Evolutionary conservation across 139 green algal genomes (phyloP), one percentile per base, ranked within the genome.

Genomic region (Chlorella sp.): DNA sequence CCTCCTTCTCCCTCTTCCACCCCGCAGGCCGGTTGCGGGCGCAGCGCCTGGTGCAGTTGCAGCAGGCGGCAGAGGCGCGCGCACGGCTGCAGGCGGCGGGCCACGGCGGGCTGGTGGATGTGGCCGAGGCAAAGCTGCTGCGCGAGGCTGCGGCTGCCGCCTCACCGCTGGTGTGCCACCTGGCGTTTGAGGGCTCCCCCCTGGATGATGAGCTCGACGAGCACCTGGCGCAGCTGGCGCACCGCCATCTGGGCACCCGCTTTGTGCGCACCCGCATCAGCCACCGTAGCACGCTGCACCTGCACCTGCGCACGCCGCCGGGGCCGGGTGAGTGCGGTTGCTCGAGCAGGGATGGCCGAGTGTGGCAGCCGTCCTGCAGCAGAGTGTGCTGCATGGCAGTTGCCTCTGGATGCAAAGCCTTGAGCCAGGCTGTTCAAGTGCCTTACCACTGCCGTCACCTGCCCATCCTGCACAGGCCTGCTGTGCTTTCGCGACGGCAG

Each of bases 161-260:
- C 0, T 54, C 14, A 36, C 68, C 68, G 28, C 24, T 78, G n/a
- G 80, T 85, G 48, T 76, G 56, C 38, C 83, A 84, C 58, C 41
- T 87, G 30, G 69, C 58, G 16, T 40, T 54, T 26, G 56, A 60
- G 41, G 81, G 70, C 13, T 73, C 46, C 26, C 41, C 54, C 2
- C 43, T 80, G 54, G 81, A 62, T 20, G 73, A 85, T 65, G 80
- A 60, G 28, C 34, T 84, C 46, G 85, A 80, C 36, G 73, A 85
- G 54, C 77, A 76, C 36, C 62, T 85, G 0, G 67, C 51, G 24
- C 68, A 16, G 5, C 78, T 88, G 78, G 85, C 77, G 22, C 65
- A 74, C 60, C 76, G 44, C 34, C 81, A 58, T 58, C 84, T 43
- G 34, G 84, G 84, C 79, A 88, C 84, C 13, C 62, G 73, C 38